Percentiles rank a stretch among this genome's conserved stretches.
Evolutionary conservation across 1,284 basidiomycete genomes (phyloP).

Genomic region (Cutaneotrichosporon sp.): DNA sequence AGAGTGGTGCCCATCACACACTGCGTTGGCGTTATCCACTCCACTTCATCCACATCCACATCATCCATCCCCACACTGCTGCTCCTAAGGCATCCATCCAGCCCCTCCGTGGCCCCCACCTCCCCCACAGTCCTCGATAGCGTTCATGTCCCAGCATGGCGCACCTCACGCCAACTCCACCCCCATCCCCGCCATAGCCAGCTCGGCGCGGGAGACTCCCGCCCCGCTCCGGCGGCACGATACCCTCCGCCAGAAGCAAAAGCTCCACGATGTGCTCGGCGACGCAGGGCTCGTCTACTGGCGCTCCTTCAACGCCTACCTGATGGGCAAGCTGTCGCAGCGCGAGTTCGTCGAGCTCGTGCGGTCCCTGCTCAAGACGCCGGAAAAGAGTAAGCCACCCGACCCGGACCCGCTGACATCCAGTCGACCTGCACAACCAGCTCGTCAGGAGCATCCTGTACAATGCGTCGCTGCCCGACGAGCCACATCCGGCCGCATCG

Average conservation of each 20-base stretch:
- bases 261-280: constrained; percentile 73
- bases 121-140: background rate
- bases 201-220: constrained; percentile 28
- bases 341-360: constrained; percentile 48
- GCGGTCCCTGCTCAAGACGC: constrained; percentile 42
- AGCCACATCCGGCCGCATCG: constrained; percentile 27
- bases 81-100: constrained; percentile 12
- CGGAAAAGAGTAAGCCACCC: background rate
- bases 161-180: constrained; percentile 38
- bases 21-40: background rate
- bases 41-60: background rate
- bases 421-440: constrained; percentile 51
- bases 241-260: constrained; percentile 64
- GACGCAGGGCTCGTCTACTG: constrained; percentile 63
- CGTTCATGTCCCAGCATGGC: constrained; percentile 58
- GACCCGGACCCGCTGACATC: background rate
- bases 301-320: constrained; percentile 50
- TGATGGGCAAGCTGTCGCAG: constrained; percentile 47
- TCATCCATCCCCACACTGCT: too few species aligned
- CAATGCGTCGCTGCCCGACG: constrained; percentile 43
- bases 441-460: constrained; percentile 48
- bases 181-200: background rate
- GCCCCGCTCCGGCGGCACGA: constrained; percentile 37
- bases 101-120: background rate
- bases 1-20: background rate